phyloP scores from a whole-genome alignment of 768 basidiomycete species.

The Trametes elegans region DNA sequence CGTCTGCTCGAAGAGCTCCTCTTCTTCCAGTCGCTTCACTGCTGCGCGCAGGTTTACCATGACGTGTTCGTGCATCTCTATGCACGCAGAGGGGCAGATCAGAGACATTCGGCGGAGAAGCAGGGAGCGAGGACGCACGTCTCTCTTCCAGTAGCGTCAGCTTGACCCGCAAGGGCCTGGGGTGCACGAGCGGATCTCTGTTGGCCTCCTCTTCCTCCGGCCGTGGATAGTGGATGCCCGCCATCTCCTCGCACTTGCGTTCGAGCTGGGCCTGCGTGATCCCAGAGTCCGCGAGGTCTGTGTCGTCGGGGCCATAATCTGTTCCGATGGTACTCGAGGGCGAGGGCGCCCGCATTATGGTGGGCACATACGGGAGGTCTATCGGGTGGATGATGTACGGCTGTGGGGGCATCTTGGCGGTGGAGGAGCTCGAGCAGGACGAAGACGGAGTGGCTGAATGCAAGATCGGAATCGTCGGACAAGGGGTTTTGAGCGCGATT shows the following conservation, averaged over 20 bases:
- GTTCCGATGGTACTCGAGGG: constrained; percentile 48
- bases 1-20: constrained; percentile 42
- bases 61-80: constrained; percentile 39
- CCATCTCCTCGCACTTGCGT: constrained; percentile 33
- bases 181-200: constrained; percentile 33
- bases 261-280: constrained; percentile 38
- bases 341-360: constrained; percentile 44
- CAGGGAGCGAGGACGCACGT: constrained; percentile 26
- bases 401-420: constrained; percentile 18
- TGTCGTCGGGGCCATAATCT: constrained; percentile 46
- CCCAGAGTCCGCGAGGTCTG: constrained; percentile 39
- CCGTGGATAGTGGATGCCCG: constrained; percentile 36
- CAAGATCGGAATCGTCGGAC: not conserved
- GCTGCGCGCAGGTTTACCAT: constrained; percentile 37
- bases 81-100: not conserved
- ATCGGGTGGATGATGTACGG: constrained; percentile 25
- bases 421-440: not conserved
- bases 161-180: constrained; percentile 26
- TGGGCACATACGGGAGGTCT: constrained; percentile 39
- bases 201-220: constrained; percentile 38
- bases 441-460: not conserved
- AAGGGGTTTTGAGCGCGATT: not conserved
- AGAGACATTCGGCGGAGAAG: not conserved
- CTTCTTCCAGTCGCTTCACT: constrained; percentile 42
- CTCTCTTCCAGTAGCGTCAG: constrained; percentile 36